Percentiles rank a stretch among this genome's conserved stretches.
These are phyloP conservation scores for Thalia dealbata DNA, from an alignment of 176 grass and related monocot species.

Conservation along the genomic window DNA sequence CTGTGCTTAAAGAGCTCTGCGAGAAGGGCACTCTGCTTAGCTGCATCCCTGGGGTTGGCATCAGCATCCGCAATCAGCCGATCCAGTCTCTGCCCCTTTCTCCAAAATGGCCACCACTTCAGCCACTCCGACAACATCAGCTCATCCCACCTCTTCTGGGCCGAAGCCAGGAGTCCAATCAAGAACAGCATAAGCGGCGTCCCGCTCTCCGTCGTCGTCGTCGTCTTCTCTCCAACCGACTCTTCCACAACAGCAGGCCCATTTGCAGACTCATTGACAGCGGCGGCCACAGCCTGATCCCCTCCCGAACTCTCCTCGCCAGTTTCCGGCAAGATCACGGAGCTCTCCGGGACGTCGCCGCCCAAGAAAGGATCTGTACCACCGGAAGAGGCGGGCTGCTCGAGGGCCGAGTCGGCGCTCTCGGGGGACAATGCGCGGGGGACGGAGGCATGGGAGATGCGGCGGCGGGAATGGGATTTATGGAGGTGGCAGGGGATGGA, in stretches of 20 bases:
- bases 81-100: slow-evolving; percentile 48
- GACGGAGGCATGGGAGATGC: not conserved
- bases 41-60: slow-evolving; percentile 62
- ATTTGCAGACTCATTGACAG: not conserved
- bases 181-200: slow-evolving; percentile 32
- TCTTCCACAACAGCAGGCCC: not conserved
- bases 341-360: not conserved
- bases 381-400: not conserved
- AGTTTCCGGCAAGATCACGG: not conserved
- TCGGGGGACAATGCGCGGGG: slow-evolving; percentile 11
- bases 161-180: slow-evolving; percentile 27
- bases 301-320: slow-evolving; percentile 1
- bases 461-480: not conserved
- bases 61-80: slow-evolving; percentile 74
- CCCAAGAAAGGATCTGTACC: not conserved
- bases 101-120: slow-evolving; percentile 91
- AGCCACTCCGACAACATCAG: slow-evolving; percentile 55
- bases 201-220: slow-evolving; percentile 24
- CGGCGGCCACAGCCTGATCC: slow-evolving; percentile 1
- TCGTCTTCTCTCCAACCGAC: slow-evolving; percentile 30
- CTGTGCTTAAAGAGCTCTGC: slow-evolving; percentile 91
- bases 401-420: not conserved
- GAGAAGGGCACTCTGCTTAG: slow-evolving; percentile 70
- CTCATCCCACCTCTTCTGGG: slow-evolving; percentile 41
- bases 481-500: not conserved